Conservation (phyloP, 2,329 filamentous ascomycete species). For the Scolecobasidium constrictum region DNA sequence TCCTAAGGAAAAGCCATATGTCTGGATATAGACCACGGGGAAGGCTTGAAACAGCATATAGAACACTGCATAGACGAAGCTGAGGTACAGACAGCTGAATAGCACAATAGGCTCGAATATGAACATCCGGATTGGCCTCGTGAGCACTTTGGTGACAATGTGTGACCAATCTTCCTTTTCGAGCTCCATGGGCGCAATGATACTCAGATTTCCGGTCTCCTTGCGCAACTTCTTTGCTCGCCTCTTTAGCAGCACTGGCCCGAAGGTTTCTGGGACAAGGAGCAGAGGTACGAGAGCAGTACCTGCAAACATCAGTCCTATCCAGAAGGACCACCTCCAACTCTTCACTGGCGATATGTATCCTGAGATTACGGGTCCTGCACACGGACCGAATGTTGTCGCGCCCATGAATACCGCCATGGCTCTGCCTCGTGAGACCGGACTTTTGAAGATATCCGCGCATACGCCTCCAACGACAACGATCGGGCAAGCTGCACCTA, state of each 20-base stretch:
- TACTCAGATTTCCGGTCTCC: slow-evolving; percentile 39
- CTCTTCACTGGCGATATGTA: slow-evolving; percentile 46
- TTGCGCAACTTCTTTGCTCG: slow-evolving; percentile 49
- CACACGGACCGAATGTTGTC: slow-evolving; percentile 55
- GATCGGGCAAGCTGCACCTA: slow-evolving; percentile 39
- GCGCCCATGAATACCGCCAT: slow-evolving; percentile 56
- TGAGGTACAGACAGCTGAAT: slow-evolving; percentile 59
- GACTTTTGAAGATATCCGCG: slow-evolving; percentile 53
- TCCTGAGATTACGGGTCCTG: slow-evolving; percentile 54
- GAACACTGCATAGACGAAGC: slow-evolving; percentile 51
- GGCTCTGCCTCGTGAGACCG: slow-evolving; percentile 44
- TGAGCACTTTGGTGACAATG: slow-evolving; percentile 58
- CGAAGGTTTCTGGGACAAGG: slow-evolving; percentile 47
- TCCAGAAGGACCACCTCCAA: slow-evolving; percentile 64
- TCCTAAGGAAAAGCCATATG: slow-evolving; percentile 54
- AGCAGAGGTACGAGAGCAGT: slow-evolving; percentile 47
- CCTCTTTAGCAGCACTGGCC: slow-evolving; percentile 30
- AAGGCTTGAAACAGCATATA: slow-evolving; percentile 72
- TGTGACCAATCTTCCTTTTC: slow-evolving; percentile 47
- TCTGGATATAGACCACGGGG: slow-evolving; percentile 51
- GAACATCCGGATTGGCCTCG: slow-evolving; percentile 65
- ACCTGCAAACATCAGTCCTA: slow-evolving; percentile 58
- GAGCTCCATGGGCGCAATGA: slow-evolving; percentile 52
- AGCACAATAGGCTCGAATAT: slow-evolving; percentile 54
- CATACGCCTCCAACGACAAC: slow-evolving; percentile 51